These are phyloP conservation scores for Barbatosphaeria neglecta DNA, from an alignment of 495 filamentous ascomycete species.

Conservation along the genomic window DNA sequence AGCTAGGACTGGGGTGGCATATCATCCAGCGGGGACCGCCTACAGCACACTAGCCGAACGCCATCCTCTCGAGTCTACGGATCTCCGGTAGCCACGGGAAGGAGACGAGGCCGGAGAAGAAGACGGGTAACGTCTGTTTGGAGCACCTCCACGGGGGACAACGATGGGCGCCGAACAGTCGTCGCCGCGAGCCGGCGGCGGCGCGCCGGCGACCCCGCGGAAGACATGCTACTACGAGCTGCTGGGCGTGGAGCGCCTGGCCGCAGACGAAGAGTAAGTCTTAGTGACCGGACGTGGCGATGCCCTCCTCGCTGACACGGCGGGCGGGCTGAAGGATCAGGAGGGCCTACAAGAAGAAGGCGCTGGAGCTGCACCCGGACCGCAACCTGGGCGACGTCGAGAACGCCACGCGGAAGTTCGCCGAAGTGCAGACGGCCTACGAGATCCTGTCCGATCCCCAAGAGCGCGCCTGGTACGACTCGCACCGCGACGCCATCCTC, in stretches of 20 bases:
- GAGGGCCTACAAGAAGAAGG: conserved; percentile 81
- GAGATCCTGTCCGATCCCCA: conserved; percentile 91
- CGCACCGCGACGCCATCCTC: conserved; percentile 77
- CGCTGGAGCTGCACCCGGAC: conserved; percentile 89
- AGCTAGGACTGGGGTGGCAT: too few relatives aligned
- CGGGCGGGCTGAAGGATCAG: conserved; percentile 54
- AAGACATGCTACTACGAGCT: conserved; percentile 92
- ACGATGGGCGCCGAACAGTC: conserved; percentile 79
- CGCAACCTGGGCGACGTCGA: conserved; percentile 83
- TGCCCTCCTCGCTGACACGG: conserved; percentile 5
- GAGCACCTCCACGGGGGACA: not conserved
- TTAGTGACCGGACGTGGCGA: not conserved
- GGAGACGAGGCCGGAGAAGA: too few relatives aligned
- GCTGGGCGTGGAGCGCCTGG: conserved; percentile 57
- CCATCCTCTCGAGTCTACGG: too few relatives aligned
- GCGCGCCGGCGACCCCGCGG: conserved; percentile 5
- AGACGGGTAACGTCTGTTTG: too few relatives aligned
- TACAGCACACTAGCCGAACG: too few relatives aligned
- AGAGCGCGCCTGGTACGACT: conserved; percentile 95
- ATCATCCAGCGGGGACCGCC: too few relatives aligned
- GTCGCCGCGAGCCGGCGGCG: conserved; percentile 27
- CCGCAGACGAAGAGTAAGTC: conserved; percentile 73
- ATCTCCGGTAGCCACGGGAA: too few relatives aligned
- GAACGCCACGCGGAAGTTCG: conserved; percentile 71
- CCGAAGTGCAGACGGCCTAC: conserved; percentile 85